Evolutionary conservation across 1,284 basidiomycete genomes (phyloP).

Genomic region (Afroboletus lepidellus): DNA sequence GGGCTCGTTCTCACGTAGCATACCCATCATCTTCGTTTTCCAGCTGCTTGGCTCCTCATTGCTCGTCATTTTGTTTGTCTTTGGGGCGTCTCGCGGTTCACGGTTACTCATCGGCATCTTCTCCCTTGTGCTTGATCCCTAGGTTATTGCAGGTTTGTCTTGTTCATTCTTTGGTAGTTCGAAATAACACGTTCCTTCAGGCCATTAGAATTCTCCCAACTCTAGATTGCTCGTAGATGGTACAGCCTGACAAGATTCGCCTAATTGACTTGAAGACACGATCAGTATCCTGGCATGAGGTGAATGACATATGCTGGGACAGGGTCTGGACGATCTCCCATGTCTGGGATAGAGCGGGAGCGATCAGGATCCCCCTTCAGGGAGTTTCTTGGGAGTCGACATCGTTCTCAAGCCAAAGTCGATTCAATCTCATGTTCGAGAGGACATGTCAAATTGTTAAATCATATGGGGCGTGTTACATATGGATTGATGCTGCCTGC

Average conservation of each 20-base stretch:
- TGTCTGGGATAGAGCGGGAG: background rate
- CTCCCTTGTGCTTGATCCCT: background rate
- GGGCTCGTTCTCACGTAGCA: background rate
- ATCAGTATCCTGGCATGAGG: background rate
- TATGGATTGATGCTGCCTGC: slow-evolving; percentile 6
- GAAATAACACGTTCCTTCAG: background rate
- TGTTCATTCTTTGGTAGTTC: background rate
- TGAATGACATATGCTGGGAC: background rate
- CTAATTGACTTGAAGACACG: background rate
- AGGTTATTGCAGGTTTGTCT: background rate
- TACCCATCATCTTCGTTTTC: background rate
- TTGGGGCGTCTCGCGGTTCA: background rate
- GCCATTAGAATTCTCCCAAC: background rate
- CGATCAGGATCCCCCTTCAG: background rate
- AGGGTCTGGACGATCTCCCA: slow-evolving; percentile 5
- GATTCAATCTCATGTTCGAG: slow-evolving; percentile 1
- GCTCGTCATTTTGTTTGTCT: background rate
- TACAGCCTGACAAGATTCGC: background rate
- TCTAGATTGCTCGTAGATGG: background rate
- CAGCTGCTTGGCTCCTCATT: background rate
- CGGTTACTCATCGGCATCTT: background rate
- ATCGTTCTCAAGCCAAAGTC: background rate
- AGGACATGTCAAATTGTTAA: background rate
- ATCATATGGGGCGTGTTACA: background rate
- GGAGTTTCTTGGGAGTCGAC: slow-evolving; percentile 1